Evolutionary conservation across 495 filamentous ascomycete genomes (phyloP), one percentile per base, ranked within the genome.

Genomic region (Xylaria intraflava): DNA sequence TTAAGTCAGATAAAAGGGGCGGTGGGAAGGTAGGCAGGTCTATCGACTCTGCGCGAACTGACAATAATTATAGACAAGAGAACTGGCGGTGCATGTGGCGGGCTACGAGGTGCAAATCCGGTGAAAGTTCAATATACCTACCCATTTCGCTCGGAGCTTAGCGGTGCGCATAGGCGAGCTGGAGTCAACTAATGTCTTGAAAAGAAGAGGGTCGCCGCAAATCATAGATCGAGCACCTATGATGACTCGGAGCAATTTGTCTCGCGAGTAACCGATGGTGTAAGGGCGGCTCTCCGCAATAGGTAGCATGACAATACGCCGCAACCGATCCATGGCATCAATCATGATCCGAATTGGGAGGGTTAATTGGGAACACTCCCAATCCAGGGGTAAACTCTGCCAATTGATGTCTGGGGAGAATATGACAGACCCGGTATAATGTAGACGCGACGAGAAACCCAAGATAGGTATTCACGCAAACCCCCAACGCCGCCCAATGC

Each of bases 401-500:
- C 17, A 22, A 42, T 23, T n/a, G 24, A n/a, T 19, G 23, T 42
- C 20, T 20, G 1, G 11, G 17, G 22, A 53, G 12, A 19, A 24
- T n/a, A 40, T 30, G 8, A 24, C 24, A 39, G 23, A 23, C 27
- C n/a, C 26, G 17, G 23, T n/a, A n/a, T n/a, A n/a, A n/a, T n/a
- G n/a, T 22, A 46, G 30, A 53, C 12, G 27, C 30, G 30, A 39
- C 6, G 7, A 12, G 35, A 47, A 54, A 41, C 23, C 35, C 10
- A 53, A 41, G 35, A 33, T 33, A 47, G 30, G 31, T 43, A 49
- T 48, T 48, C 35, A 36, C 45, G 20, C 45, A 55, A 55, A 33
- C 26, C 14, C 38, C 30, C 10, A 19, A 56, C 53, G 53, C 53
- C 53, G 47, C 30, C 53, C 53, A 56, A 56, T 56, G 53, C 53